These are phyloP conservation scores for Tuber magnatum DNA, from an alignment of 495 filamentous ascomycete genomes.

Conservation along the genomic window DNA sequence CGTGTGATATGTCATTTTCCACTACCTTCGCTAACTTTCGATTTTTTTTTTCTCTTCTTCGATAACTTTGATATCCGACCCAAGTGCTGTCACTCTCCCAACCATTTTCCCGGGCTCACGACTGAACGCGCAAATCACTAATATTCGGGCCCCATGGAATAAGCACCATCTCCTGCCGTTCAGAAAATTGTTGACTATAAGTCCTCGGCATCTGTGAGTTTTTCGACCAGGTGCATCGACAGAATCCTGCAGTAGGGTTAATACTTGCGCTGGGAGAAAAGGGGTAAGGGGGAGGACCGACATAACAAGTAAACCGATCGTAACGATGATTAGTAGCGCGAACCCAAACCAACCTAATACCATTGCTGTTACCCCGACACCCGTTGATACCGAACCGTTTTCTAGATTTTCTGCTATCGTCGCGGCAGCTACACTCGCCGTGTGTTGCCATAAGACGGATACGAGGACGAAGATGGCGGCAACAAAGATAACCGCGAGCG, in stretches of 20 bases:
- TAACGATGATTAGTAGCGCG: slow-evolving; percentile 80
- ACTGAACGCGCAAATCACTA: not conserved
- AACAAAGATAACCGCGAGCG: slow-evolving; percentile 71
- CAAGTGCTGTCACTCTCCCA: not conserved
- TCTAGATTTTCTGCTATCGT: slow-evolving; percentile 89
- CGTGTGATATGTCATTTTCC: not conserved
- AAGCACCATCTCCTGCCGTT: not conserved
- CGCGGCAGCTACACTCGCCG: slow-evolving; percentile 85
- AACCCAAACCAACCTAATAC: slow-evolving; percentile 97
- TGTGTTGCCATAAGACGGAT: slow-evolving; percentile 73
- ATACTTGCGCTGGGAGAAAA: not conserved
- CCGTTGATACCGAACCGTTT: slow-evolving; percentile 84
- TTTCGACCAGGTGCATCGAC: slow-evolving; percentile 41
- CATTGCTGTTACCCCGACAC: slow-evolving; percentile 88
- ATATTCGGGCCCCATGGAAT: not conserved
- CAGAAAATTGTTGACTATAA: not conserved
- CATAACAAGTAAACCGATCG: slow-evolving; percentile 91
- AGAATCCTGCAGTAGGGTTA: slow-evolving; percentile 35
- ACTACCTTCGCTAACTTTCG: not conserved
- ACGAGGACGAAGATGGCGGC: slow-evolving; percentile 71
- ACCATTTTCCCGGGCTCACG: not conserved
- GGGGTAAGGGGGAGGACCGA: slow-evolving; percentile 11
- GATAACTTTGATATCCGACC: not conserved
- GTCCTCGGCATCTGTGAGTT: slow-evolving; percentile 31
- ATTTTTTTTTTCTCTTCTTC: not conserved